Conservation (phyloP, 345 rosid genomes). For the Lumnitzera racemosa region DNA sequence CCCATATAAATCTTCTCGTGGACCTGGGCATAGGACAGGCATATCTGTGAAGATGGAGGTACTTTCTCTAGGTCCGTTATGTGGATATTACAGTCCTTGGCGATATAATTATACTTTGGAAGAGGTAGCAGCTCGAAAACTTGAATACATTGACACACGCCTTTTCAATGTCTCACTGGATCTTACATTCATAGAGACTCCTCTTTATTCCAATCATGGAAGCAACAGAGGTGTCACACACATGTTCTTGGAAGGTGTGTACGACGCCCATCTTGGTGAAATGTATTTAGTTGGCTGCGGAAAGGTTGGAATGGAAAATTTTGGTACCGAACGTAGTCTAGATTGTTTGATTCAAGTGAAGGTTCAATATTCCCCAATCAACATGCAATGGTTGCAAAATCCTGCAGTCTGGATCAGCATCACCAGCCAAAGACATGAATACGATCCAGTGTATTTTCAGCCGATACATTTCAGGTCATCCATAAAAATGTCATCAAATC, state of each 20-base stretch:
- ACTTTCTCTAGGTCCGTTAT: constrained; percentile 12
- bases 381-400: constrained; percentile 2
- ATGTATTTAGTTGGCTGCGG: constrained; percentile 20
- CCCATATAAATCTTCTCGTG: neutral
- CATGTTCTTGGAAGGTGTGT: constrained; percentile 18
- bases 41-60: neutral
- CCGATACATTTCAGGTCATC: neutral
- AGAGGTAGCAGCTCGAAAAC: neutral
- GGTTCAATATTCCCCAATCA: constrained; percentile 4
- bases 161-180: constrained; percentile 3
- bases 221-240: neutral
- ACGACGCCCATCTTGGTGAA: constrained; percentile 6
- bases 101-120: neutral
- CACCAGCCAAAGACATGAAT: constrained; percentile 7
- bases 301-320: neutral
- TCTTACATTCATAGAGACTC: neutral
- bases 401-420: constrained; percentile 7
- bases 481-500: neutral
- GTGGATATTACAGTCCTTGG: neutral
- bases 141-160: neutral
- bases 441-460: constrained; percentile 8
- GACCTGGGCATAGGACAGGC: neutral
- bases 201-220: neutral
- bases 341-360: constrained; percentile 13
- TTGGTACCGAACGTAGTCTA: constrained; percentile 1